Evolutionary conservation across 2,329 filamentous ascomycete genomes (phyloP).

Genomic region (Penicillium freii): DNA sequence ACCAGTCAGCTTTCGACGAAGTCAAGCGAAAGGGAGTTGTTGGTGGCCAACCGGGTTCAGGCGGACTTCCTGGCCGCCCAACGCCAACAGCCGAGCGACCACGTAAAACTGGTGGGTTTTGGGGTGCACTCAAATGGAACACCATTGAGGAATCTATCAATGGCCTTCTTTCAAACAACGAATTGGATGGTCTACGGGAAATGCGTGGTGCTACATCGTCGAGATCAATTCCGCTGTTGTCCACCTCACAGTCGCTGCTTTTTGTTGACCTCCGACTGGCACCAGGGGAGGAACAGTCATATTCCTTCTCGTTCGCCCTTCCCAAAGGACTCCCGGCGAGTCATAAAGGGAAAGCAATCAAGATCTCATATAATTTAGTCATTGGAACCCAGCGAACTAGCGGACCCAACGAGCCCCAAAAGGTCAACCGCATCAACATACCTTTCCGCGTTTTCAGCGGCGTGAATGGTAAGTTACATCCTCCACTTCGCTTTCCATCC

Average conservation of each 20-base stretch:
- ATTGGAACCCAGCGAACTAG: conserved; percentile 88
- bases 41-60: conserved; percentile 76
- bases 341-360: conserved; percentile 88
- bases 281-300: conserved; percentile 84
- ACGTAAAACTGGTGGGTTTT: conserved; percentile 71
- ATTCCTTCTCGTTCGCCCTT: conserved; percentile 80
- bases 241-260: conserved; percentile 89
- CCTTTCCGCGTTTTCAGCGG: conserved; percentile 92
- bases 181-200: conserved; percentile 90
- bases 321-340: conserved; percentile 87
- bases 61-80: conserved; percentile 65
- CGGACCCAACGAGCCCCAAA: conserved; percentile 70
- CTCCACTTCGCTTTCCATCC: background rate
- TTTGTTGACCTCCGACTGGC: conserved; percentile 89
- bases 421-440: conserved; percentile 84
- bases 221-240: conserved; percentile 85
- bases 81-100: conserved; percentile 29
- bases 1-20: conserved; percentile 86
- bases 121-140: conserved; percentile 83
- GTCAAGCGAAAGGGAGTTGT: conserved; percentile 93
- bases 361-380: conserved; percentile 85
- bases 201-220: conserved; percentile 87
- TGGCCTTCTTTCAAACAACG: conserved; percentile 78
- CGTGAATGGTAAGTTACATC: conserved; percentile 64
- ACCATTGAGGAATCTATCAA: conserved; percentile 83